Base-by-base conservation (phyloP, 352 stramenopile genomes). In the Lagenidium giganteum region DNA sequence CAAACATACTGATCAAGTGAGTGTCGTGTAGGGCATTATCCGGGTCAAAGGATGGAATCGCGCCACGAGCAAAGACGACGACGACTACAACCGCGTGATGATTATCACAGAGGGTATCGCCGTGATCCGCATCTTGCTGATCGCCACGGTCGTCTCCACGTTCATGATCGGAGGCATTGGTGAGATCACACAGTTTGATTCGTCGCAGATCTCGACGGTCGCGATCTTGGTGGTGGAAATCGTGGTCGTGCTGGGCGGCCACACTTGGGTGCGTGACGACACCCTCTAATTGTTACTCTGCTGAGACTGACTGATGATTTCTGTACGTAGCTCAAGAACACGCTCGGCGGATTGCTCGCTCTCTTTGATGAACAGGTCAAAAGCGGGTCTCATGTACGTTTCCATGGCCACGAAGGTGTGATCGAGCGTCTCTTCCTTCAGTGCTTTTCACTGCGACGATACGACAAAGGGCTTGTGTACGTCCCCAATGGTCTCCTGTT, bases 51-150 rank as follows among this genome's bases (percentile, higher is more conserved):
- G 81, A n/a, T 93, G 81, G 81, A 87, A 77, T 32, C 63, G 74
- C 16, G 42, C 68, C 8, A 67, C 75, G 13, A 72, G 64, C 21
- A 82, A 80, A 46, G 72, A 86, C 28, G 75, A 93, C 34, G 78
- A 93, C 57, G 78, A 91, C 57, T 88, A 89, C 47, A 88, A 76
- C 58, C 61, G 80, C 37, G 70, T 89, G 11, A 86, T 93, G 81
- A 91, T 93, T 60, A 76, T 93, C 48, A 89, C 78, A 0, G 81
- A 93, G 45, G 74, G 78, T 38, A 90, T 93, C 54, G 70, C 67
- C 14, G 81, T 93, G 23, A 89, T 93, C 60, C 87, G 87, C 51
- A 72, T 91, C 42, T 38, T 91, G 40, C 49, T 93, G n/a, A 62
- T 87, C n/a, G 72, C 74, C 4, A 61, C 76, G 3, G 76, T 93